Base-by-base conservation (phyloP, 2,329 filamentous ascomycete species). In the Karstenula rhodostoma region DNA sequence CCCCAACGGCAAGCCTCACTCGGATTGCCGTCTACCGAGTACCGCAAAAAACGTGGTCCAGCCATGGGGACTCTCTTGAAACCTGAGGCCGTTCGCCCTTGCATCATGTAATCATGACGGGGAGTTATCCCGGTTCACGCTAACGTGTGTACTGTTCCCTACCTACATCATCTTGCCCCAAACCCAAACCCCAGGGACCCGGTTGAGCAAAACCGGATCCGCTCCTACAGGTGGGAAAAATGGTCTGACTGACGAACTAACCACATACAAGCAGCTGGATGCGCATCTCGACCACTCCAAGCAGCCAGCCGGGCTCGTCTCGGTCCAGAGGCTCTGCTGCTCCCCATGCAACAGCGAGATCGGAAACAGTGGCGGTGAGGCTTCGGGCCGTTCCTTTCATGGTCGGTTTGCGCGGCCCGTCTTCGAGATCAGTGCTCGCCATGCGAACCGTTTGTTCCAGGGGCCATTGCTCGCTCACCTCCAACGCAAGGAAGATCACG, bases 61-160 rank as follows among this genome's bases (percentile, higher is more conserved):
- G 15, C 46, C 46, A n/a, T n/a, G n/a, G 19, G 4, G 19, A 22
- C n/a, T 48, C 22, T 33, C 27, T 49, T 27, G 25, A 49, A 49
- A 27, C 42, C 42, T 23, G 7, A 10, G 46, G 17, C 40, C 32
- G 19, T 37, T 8, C 33, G 8, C 48, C 29, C 12, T 25, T 33
- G 32, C 23, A 51, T 27, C 35, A 27, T 27, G 33, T 37, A 52
- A 27, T 49, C 46, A 19, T 22, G 19, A 33, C 17, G n/a, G 10
- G 2, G 27, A 33, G 27, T 6, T 17, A 19, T 33, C 46, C 17
- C 27, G 17, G 27, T 2, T 5, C 49, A 15, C 49, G 49, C 49
- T 52, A 52, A 42, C n/a, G n/a, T n/a, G n/a, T 40, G 49, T 52
- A 44, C 49, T 40, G 49, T 40, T 52, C 47, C 49, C 22, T 29